Percentiles rank a stretch among this genome's conserved stretches.
Evolutionary conservation across 257 asterid species (phyloP).

Genomic region (Jaltomata sinuosa): DNA sequence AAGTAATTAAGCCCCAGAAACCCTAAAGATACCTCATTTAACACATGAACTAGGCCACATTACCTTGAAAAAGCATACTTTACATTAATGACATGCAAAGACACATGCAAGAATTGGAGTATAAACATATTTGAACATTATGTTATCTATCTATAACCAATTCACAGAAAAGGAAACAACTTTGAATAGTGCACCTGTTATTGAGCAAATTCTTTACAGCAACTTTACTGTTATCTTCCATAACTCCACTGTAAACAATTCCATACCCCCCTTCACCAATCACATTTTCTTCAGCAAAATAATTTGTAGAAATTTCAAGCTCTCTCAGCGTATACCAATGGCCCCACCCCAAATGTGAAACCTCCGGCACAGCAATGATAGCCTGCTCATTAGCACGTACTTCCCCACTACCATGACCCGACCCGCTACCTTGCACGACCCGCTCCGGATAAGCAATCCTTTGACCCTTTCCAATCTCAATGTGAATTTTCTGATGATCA

Average conservation of each 20-base stretch:
- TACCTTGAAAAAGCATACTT: not conserved
- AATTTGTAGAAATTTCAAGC: slow-evolving; percentile 61
- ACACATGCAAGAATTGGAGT: not conserved
- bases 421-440: slow-evolving; percentile 29
- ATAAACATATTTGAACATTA: not conserved
- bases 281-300: slow-evolving; percentile 72
- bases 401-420: slow-evolving; percentile 53
- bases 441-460: slow-evolving; percentile 41
- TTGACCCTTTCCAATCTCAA: slow-evolving; percentile 56
- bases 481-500: slow-evolving; percentile 37
- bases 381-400: slow-evolving; percentile 28
- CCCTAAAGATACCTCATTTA: not conserved
- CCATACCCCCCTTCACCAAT: slow-evolving; percentile 97
- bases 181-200: slow-evolving; percentile 42
- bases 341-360: slow-evolving; percentile 96
- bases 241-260: slow-evolving; percentile 65
- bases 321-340: slow-evolving; percentile 91
- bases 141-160: not conserved
- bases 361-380: slow-evolving; percentile 56
- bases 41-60: not conserved
- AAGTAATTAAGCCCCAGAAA: not conserved
- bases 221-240: slow-evolving; percentile 46
- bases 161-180: not conserved
- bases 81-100: not conserved
- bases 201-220: slow-evolving; percentile 92